Evolutionary conservation across 1,284 basidiomycete species (phyloP), one percentile per base, ranked within the genome.

Genomic region (Leccinum subrobustum): DNA sequence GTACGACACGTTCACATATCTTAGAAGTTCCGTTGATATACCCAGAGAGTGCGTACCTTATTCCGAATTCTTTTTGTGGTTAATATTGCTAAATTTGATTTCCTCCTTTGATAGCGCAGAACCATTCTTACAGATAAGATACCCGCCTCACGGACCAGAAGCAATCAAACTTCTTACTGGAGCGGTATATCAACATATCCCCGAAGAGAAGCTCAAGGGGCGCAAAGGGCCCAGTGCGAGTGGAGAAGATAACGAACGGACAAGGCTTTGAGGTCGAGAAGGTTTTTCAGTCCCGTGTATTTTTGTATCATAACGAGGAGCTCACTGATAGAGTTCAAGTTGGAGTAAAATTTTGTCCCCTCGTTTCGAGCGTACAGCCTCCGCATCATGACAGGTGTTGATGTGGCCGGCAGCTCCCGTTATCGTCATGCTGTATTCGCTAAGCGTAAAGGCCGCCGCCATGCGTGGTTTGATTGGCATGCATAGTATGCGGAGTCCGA

Each of bases 1-100:
- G 0, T 84, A 81, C 60, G 79, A 81, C 58, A 69, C 74, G 9
- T 83, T 83, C 71, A 82, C 79, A 18, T 78, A 83, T 54, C 63
- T 76, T 42, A 74, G 81, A 51, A 67, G 77, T 11, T 77, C 78
- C 14, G 64, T 83, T 14, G 78, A 83, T 60, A 76, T 74, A 54
- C 81, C 83, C 7, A 69, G 65, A 61, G 64, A 63, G 73, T 81
- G 59, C 35, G 76, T 71, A 57, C n/a, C 42, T 51, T 9, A 27
- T 65, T 39, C 51, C 55, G 52, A 39, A 33, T 14, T 20, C 12
- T 37, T 7, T 27, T 52, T 53, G 37, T 2, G 14, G 37, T 25
- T 44, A 9, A 18, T 42, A 0, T 58, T 31, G 18, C 54, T 63
- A 39, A 62, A 47, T 44, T 27, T 27, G 11, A 23, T 20, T 35